phyloP scores from a whole-genome alignment of 1,284 basidiomycete species.

The Sporisorium reilianum region DNA sequence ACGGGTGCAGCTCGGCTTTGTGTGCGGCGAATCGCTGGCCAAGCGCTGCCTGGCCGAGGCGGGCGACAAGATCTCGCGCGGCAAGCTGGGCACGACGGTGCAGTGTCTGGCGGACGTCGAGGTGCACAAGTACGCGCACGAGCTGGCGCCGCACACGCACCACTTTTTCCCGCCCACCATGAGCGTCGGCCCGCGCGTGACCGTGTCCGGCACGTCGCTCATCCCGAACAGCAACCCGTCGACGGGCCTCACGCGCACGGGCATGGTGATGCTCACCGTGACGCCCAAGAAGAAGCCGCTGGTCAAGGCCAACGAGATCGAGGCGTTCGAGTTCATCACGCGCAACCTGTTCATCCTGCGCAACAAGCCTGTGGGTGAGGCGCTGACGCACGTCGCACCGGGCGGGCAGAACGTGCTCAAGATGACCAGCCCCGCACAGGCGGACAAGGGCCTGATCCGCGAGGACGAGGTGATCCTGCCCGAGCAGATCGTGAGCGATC shows the following conservation, averaged over 20 bases:
- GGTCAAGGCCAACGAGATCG: constrained; percentile 51
- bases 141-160: constrained; percentile 48
- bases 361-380: constrained; percentile 47
- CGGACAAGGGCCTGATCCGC: constrained; percentile 31
- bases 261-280: constrained; percentile 54
- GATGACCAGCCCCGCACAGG: constrained; percentile 47
- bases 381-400: constrained; percentile 61
- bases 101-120: constrained; percentile 50
- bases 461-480: constrained; percentile 51
- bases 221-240: constrained; percentile 60
- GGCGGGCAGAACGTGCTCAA: constrained; percentile 63
- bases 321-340: constrained; percentile 62
- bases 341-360: constrained; percentile 64
- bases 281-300: constrained; percentile 54
- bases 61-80: constrained; percentile 41
- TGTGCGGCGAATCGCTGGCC: constrained; percentile 62
- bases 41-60: constrained; percentile 52
- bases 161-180: constrained; percentile 60
- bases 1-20: constrained; percentile 55
- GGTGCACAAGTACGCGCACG: constrained; percentile 31
- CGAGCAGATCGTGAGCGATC: constrained; percentile 45
- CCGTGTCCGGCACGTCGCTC: constrained; percentile 26
- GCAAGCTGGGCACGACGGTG: constrained; percentile 56
- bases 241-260: constrained; percentile 47
- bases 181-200: constrained; percentile 57